Evolutionary conservation across 2,329 filamentous ascomycete species (phyloP).

Genomic region (Helotiales sp.): DNA sequence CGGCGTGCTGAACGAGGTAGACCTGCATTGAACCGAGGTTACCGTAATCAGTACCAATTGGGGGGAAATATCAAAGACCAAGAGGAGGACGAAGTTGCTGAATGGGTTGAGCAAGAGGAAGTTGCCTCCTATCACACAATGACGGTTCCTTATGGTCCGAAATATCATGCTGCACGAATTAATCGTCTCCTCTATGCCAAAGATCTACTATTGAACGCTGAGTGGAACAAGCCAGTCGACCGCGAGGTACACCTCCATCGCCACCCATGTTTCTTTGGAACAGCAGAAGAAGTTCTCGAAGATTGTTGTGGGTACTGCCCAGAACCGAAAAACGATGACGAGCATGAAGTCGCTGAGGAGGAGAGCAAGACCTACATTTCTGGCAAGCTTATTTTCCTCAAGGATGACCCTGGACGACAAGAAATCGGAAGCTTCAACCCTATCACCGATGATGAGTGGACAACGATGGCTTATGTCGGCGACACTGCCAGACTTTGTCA

Average conservation of each 20-base stretch:
- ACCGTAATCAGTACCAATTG: constrained; percentile 43
- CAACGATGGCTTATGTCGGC: constrained; percentile 86
- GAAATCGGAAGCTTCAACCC: constrained; percentile 74
- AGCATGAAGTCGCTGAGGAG: constrained; percentile 68
- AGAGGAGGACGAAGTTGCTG: constrained; percentile 78
- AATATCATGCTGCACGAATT: constrained; percentile 67
- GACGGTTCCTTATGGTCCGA: constrained; percentile 66
- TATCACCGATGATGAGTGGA: constrained; percentile 81
- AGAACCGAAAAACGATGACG: constrained; percentile 65
- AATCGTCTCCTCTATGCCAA: constrained; percentile 81
- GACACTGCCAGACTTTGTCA: constrained; percentile 77
- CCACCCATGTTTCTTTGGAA: constrained; percentile 83
- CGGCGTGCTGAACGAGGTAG: constrained; percentile 72
- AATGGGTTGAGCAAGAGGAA: constrained; percentile 78
- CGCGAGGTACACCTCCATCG: constrained; percentile 77
- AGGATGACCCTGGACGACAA: constrained; percentile 80
- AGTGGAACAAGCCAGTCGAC: constrained; percentile 79
- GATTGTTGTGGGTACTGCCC: constrained; percentile 86
- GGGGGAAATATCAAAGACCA: constrained; percentile 74
- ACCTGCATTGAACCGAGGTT: constrained; percentile 50
- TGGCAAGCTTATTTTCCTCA: constrained; percentile 71
- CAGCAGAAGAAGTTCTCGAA: constrained; percentile 69
- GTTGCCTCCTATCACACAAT: constrained; percentile 80
- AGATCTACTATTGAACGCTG: constrained; percentile 79
- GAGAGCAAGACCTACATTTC: constrained; percentile 77